Percentiles rank a stretch among this genome's conserved stretches.
These are phyloP conservation scores for Didymella pinodella DNA, from an alignment of 2,329 filamentous ascomycete species.

Conservation along the genomic window DNA sequence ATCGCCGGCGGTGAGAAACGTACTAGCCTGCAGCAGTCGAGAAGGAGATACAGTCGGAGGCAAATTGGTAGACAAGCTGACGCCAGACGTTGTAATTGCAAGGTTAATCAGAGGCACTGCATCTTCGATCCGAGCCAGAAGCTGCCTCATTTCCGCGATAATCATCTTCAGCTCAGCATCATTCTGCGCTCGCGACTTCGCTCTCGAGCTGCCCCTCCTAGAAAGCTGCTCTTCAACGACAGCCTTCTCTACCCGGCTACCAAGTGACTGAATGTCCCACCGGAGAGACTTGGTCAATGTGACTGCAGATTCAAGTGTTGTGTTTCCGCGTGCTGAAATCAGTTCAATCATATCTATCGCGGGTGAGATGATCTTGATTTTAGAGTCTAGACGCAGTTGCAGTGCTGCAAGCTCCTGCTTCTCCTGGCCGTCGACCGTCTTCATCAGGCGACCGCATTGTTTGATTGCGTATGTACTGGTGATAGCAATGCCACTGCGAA, in stretches of 20 bases:
- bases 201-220: constrained; percentile 54
- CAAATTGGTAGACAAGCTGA: constrained; percentile 80
- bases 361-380: constrained; percentile 90
- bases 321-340: constrained; percentile 80
- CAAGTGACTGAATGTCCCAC: constrained; percentile 81
- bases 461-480: constrained; percentile 86
- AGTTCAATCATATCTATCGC: constrained; percentile 92
- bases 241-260: constrained; percentile 74
- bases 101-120: constrained; percentile 91
- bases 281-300: constrained; percentile 82
- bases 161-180: constrained; percentile 73
- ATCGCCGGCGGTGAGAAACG: constrained; percentile 86
- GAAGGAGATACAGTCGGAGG: constrained; percentile 88
- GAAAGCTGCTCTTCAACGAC: constrained; percentile 68
- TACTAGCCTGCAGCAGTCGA: constrained; percentile 88
- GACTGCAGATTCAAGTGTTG: constrained; percentile 83
- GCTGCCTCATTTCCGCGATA: constrained; percentile 74
- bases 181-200: constrained; percentile 63
- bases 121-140: constrained; percentile 84
- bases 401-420: constrained; percentile 75
- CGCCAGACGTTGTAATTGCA: constrained; percentile 92
- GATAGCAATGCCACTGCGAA: constrained; percentile 81
- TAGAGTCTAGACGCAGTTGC: constrained; percentile 79
- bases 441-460: constrained; percentile 80
- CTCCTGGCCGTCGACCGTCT: constrained; percentile 66